phyloP scores from a whole-genome alignment of 495 filamentous ascomycete species.

The Schizothecium vesticola region DNA sequence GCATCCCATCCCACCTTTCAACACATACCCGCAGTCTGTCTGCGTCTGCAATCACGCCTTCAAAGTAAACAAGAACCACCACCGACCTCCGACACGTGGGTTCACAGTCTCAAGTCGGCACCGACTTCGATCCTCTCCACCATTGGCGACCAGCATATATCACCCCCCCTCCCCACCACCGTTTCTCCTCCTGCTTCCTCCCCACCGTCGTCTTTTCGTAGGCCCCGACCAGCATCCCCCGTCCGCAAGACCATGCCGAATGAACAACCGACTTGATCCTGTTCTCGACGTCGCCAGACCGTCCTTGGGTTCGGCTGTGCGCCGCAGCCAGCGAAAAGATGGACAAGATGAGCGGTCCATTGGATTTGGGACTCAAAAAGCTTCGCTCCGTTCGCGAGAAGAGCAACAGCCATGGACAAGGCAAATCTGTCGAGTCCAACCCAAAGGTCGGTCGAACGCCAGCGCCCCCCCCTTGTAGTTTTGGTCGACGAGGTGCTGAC shows the following conservation, averaged over 20 bases:
- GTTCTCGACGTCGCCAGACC: not conserved
- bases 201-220: not conserved
- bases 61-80: not conserved
- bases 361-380: conserved; percentile 31
- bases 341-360: conserved; percentile 23
- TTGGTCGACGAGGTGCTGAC: conserved; percentile 16
- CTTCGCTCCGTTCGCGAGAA: conserved; percentile 72
- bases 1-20: not conserved
- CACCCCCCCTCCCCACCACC: not conserved
- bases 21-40: too few relatives aligned
- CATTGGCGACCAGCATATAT: not conserved
- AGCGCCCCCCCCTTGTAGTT: not conserved
- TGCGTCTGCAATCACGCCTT: not conserved
- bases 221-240: not conserved
- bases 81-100: not conserved
- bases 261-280: not conserved
- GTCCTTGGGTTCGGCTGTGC: not conserved
- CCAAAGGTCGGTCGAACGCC: conserved; percentile 43
- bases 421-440: conserved; percentile 40
- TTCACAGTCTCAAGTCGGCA: not conserved
- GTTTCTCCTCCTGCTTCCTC: not conserved
- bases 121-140: not conserved
- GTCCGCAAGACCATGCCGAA: not conserved
- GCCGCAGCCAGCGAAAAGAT: conserved; percentile 1
- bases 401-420: conserved; percentile 39